phyloP scores from a whole-genome alignment of 768 basidiomycete genomes.

The Kwoniella pini region DNA sequence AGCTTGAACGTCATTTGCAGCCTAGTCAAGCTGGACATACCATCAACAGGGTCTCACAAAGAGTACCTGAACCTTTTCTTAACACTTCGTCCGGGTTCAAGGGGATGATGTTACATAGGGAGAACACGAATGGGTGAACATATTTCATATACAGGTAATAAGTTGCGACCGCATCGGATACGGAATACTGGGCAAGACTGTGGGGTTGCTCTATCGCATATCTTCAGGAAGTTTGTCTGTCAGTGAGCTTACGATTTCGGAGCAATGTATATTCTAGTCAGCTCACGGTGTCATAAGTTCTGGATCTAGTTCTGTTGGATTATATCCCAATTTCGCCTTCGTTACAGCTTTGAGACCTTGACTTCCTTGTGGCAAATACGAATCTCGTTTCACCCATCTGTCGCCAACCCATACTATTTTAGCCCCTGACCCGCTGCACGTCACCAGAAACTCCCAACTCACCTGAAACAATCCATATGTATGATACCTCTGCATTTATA shows the following conservation, averaged over 20 bases:
- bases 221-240: conserved; percentile 57
- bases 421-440: too few species aligned
- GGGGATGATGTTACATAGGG: conserved; percentile 97
- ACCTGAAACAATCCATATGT: conserved; percentile 98
- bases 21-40: conserved; percentile 61
- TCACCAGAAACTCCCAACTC: conserved; percentile 11
- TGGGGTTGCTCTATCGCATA: conserved; percentile 97
- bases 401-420: background rate
- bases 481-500: conserved; percentile 89
- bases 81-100: conserved; percentile 94
- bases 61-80: conserved; percentile 90
- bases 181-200: conserved; percentile 91
- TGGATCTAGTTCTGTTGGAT: conserved; percentile 95
- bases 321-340: conserved; percentile 90
- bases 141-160: conserved; percentile 99
- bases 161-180: conserved; percentile 99
- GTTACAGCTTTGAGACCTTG: conserved; percentile 99
- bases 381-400: conserved; percentile 96
- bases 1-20: too few species aligned
- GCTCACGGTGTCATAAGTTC: conserved; percentile 98
- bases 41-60: conserved; percentile 98
- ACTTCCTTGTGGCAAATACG: conserved; percentile 95
- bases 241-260: background rate
- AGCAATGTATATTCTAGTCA: background rate
- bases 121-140: conserved; percentile 99